Percentiles rank a stretch among this genome's conserved stretches.
These are phyloP conservation scores for Karstenula rhodostoma DNA, from an alignment of 2,329 filamentous ascomycete genomes.

Conservation along the genomic window DNA sequence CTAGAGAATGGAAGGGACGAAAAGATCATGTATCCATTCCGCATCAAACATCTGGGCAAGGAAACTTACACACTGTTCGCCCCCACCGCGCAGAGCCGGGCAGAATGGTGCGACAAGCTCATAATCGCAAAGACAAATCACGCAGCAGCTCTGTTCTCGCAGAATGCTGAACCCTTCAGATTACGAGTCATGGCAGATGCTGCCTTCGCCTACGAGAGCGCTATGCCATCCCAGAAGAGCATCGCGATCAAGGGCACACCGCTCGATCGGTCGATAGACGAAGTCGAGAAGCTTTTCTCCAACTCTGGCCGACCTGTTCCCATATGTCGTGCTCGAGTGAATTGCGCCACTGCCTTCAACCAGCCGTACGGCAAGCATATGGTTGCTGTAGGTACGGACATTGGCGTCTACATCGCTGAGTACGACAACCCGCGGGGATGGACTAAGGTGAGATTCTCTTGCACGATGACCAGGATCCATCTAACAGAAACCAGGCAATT, in stretches of 20 bases:
- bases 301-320: slow-evolving; percentile 73
- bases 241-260: slow-evolving; percentile 90
- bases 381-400: slow-evolving; percentile 94
- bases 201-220: slow-evolving; percentile 82
- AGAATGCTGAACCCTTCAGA: slow-evolving; percentile 95
- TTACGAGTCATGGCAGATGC: slow-evolving; percentile 91
- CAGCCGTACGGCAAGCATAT: slow-evolving; percentile 82
- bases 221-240: slow-evolving; percentile 61
- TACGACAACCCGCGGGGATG: slow-evolving; percentile 89
- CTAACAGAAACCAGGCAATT: slow-evolving; percentile 69
- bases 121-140: slow-evolving; percentile 94
- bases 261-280: slow-evolving; percentile 86
- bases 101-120: slow-evolving; percentile 93
- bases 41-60: slow-evolving; percentile 92
- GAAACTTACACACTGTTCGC: slow-evolving; percentile 94
- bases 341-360: slow-evolving; percentile 91
- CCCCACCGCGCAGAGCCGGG: slow-evolving; percentile 73
- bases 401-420: slow-evolving; percentile 89
- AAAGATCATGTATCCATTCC: slow-evolving; percentile 88
- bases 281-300: slow-evolving; percentile 79
- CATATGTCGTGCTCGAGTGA: slow-evolving; percentile 85
- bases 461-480: background rate
- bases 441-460: slow-evolving; percentile 72
- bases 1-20: slow-evolving; percentile 71
- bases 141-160: slow-evolving; percentile 84